These are phyloP conservation scores for Nannizziopsis barbatae DNA, from an alignment of 2,329 filamentous ascomycete species.

Conservation along the genomic window DNA sequence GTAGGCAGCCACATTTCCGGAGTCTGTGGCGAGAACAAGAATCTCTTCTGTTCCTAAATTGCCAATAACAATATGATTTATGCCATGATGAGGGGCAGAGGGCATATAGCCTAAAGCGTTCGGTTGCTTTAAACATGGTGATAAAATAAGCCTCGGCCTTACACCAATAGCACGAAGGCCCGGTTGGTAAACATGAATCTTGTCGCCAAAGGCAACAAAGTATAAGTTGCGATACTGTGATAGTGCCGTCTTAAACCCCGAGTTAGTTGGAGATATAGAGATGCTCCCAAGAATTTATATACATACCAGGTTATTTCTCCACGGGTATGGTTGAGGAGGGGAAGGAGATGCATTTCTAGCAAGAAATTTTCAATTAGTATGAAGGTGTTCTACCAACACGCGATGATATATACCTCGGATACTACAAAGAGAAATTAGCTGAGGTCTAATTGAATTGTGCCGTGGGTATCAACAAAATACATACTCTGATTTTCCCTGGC, in stretches of 20 bases:
- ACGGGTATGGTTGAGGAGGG: slow-evolving; percentile 27
- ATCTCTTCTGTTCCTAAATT: slow-evolving; percentile 60
- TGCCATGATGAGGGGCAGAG: slow-evolving; percentile 43
- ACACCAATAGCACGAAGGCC: slow-evolving; percentile 29
- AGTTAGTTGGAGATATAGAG: background rate
- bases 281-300: slow-evolving; percentile 1
- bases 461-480: slow-evolving; percentile 17
- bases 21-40: slow-evolving; percentile 56
- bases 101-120: slow-evolving; percentile 46
- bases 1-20: slow-evolving; percentile 64
- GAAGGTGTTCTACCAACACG: background rate
- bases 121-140: slow-evolving; percentile 31
- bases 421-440: slow-evolving; percentile 9
- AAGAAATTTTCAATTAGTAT: background rate
- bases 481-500: slow-evolving; percentile 20
- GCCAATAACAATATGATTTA: slow-evolving; percentile 60
- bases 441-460: background rate
- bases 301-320: slow-evolving; percentile 37
- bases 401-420: slow-evolving; percentile 2
- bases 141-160: slow-evolving; percentile 34
- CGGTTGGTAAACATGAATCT: slow-evolving; percentile 38
- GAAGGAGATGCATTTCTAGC: slow-evolving; percentile 20
- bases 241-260: slow-evolving; percentile 29
- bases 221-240: slow-evolving; percentile 39
- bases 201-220: slow-evolving; percentile 33